Conservation (phyloP, 1,284 basidiomycete genomes). For the Leccinum glutinopallens region DNA sequence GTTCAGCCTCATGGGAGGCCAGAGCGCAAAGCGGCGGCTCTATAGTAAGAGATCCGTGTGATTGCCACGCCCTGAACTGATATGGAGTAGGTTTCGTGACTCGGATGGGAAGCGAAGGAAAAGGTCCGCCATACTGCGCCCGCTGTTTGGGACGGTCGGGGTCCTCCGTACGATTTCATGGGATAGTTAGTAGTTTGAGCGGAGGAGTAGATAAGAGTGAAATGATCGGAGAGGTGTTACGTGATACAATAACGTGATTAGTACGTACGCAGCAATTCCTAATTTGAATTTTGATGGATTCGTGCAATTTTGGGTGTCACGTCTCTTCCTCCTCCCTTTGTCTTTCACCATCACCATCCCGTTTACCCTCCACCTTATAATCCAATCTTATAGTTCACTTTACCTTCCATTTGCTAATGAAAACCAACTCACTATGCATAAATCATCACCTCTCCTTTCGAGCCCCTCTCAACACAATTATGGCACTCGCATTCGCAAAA, state of each 20-base stretch:
- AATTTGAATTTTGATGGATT: conserved; percentile 40
- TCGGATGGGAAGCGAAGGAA: conserved; percentile 14
- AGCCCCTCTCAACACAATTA: conserved; percentile 39
- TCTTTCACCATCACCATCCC: conserved; percentile 36
- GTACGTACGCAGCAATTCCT: conserved; percentile 34
- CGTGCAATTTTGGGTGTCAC: conserved; percentile 37
- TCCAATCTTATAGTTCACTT: conserved; percentile 25
- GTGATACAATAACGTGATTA: conserved; percentile 34
- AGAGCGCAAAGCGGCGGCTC: background rate
- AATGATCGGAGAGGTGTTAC: conserved; percentile 33
- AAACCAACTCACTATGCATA: conserved; percentile 33
- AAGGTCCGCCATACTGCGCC: conserved; percentile 14
- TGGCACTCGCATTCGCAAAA: conserved; percentile 58
- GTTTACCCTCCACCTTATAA: conserved; percentile 33
- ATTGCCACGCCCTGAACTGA: conserved; percentile 3
- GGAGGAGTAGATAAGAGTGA: conserved; percentile 21
- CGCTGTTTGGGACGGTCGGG: conserved; percentile 5
- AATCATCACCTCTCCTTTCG: conserved; percentile 16
- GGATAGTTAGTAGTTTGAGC: conserved; percentile 14
- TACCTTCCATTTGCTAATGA: conserved; percentile 32
- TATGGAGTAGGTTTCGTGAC: conserved; percentile 10
- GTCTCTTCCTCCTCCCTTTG: conserved; percentile 38
- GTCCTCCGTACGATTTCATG: background rate
- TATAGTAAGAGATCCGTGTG: background rate
- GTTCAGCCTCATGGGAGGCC: background rate